These are phyloP conservation scores for Paspalum vaginatum DNA, from an alignment of 176 grass and related monocot species.

Conservation along the genomic window DNA sequence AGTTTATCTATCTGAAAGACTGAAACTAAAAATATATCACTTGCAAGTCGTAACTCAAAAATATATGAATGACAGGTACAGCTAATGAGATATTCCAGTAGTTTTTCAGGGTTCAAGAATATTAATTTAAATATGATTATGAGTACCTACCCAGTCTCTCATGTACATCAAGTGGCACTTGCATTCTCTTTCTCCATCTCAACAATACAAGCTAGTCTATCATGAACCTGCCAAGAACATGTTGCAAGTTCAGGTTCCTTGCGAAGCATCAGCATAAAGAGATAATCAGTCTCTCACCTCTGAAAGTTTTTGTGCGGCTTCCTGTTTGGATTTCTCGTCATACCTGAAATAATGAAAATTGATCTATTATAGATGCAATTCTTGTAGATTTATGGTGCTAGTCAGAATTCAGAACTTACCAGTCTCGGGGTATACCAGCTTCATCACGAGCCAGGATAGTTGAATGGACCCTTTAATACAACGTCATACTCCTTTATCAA, in stretches of 20 bases:
- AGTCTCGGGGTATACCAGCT: conserved; percentile 84
- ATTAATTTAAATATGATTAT: not conserved
- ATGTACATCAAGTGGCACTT: not conserved
- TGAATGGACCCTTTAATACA: conserved; percentile 88
- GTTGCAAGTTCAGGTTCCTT: not conserved
- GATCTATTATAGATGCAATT: conserved; percentile 27
- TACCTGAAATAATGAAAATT: conserved; percentile 57
- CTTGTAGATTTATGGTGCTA: not conserved
- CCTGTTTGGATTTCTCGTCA: conserved; percentile 47
- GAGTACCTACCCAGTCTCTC: conserved; percentile 30
- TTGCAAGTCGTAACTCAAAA: not conserved
- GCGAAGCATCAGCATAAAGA: conserved; percentile 4
- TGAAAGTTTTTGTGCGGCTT: conserved; percentile 61
- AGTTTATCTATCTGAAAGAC: conserved; percentile 6
- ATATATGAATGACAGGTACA: not conserved
- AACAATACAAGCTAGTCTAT: conserved; percentile 81
- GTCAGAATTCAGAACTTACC: conserved; percentile 48
- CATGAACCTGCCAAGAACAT: conserved; percentile 64
- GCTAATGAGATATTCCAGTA: not conserved
- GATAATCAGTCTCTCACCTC: conserved; percentile 46
- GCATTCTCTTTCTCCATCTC: conserved; percentile 85
- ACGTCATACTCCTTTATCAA: conserved; percentile 77
- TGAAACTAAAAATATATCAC: not conserved
- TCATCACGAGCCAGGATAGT: conserved; percentile 78
- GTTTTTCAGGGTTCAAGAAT: not conserved